Conservation (phyloP, 2,329 filamentous ascomycete genomes). For the Cytospora mali region DNA sequence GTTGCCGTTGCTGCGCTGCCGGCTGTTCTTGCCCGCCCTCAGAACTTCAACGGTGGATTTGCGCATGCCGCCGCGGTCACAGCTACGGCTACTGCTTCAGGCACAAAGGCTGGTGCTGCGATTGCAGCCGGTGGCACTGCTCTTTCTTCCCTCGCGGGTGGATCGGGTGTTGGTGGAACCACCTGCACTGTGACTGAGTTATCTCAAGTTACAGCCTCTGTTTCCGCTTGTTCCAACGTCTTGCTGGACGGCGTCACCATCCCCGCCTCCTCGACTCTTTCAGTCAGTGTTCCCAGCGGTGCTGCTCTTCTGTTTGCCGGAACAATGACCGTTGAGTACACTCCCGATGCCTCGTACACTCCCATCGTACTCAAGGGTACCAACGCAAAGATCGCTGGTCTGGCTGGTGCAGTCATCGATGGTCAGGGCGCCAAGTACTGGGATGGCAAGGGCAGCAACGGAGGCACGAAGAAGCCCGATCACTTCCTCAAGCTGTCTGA, state of each 20-base stretch:
- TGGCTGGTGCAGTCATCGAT: conserved; percentile 29
- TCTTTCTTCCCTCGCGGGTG: conserved; percentile 19
- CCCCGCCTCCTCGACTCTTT: conserved; percentile 19
- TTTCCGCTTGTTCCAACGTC: conserved; percentile 19
- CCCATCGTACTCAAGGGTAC: conserved; percentile 29
- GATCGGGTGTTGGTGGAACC: conserved; percentile 23
- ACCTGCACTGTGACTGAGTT: conserved; percentile 24
- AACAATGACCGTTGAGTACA: conserved; percentile 26
- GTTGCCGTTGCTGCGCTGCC: conserved; percentile 21
- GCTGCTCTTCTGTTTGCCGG: conserved; percentile 23
- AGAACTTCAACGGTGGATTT: not conserved
- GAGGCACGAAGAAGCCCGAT: conserved; percentile 47
- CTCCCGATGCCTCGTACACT: conserved; percentile 18
- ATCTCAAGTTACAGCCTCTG: conserved; percentile 21
- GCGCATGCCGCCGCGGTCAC: conserved; percentile 1
- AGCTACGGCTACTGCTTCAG: conserved; percentile 4
- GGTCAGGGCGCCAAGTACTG: conserved; percentile 29
- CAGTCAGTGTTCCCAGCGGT: conserved; percentile 18
- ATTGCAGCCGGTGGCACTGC: conserved; percentile 14
- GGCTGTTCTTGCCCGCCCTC: conserved; percentile 12
- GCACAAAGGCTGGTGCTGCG: not conserved
- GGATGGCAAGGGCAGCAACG: conserved; percentile 42
- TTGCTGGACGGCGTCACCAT: conserved; percentile 18
- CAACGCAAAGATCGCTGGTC: conserved; percentile 29
- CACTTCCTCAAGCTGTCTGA: conserved; percentile 53